These are phyloP conservation scores for Solanum stenotomum DNA, from an alignment of 257 asterid species.

Conservation along the genomic window DNA sequence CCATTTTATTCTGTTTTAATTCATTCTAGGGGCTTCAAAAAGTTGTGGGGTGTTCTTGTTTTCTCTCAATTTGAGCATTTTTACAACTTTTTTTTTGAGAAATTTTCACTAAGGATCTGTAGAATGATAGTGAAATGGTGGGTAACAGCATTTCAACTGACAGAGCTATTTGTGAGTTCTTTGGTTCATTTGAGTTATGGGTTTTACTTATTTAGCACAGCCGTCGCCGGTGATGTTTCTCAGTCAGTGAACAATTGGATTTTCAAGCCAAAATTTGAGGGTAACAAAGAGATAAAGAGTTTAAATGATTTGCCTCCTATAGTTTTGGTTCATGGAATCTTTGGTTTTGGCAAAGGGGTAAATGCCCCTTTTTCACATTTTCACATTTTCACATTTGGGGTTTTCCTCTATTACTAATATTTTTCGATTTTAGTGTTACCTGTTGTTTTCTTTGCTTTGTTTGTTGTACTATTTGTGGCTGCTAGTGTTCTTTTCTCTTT, in stretches of 20 bases:
- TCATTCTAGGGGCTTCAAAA: background rate
- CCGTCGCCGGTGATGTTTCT: constrained; percentile 77
- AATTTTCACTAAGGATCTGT: background rate
- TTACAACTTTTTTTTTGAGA: background rate
- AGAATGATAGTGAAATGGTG: constrained; percentile 58
- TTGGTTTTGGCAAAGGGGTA: constrained; percentile 99
- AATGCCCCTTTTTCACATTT: background rate
- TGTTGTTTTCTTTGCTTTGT: too few species aligned
- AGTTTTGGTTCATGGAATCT: constrained; percentile 86
- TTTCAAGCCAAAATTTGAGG: constrained; percentile 52
- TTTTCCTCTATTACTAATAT: background rate
- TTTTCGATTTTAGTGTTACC: background rate
- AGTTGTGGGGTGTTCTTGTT: background rate
- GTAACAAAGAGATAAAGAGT: constrained; percentile 16
- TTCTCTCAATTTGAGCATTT: background rate
- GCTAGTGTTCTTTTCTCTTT: background rate
- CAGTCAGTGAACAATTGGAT: constrained; percentile 46
- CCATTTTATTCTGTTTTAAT: background rate
- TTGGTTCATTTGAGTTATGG: constrained; percentile 80
- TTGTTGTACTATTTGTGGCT: background rate
- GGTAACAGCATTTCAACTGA: constrained; percentile 45
- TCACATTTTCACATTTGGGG: background rate
- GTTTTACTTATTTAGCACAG: constrained; percentile 79
- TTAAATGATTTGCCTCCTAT: constrained; percentile 73
- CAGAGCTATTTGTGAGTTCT: constrained; percentile 59